Percentiles rank a stretch among this genome's conserved stretches.
These are phyloP conservation scores for Cinnamomum micranthum DNA, from an alignment of 164 flowering plant genomes.

Conservation along the genomic window DNA sequence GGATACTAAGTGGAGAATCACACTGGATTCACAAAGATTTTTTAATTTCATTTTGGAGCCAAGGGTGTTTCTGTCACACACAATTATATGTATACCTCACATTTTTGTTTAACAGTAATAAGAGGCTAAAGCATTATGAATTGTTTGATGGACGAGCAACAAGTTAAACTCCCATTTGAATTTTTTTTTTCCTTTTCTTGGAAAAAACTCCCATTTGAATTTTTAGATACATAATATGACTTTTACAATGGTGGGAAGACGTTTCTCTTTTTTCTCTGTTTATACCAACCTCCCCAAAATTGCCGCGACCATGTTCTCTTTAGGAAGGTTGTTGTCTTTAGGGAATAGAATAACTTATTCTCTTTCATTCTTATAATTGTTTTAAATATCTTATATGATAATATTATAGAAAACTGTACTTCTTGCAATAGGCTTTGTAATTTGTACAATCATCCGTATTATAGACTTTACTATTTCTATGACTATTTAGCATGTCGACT, in stretches of 20 bases:
- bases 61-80: no score
- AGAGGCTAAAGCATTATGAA: not conserved
- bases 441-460: not conserved
- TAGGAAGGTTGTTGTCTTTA: not conserved
- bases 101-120: no score
- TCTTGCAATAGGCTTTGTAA: not conserved
- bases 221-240: not conserved
- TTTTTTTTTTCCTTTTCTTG: no score
- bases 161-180: not conserved
- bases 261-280: not conserved
- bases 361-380: not conserved
- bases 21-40: no score
- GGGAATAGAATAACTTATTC: not conserved
- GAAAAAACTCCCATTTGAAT: no score
- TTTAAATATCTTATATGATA: not conserved
- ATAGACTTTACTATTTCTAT: not conserved
- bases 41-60: no score
- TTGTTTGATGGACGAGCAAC: not conserved
- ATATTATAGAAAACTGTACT: not conserved
- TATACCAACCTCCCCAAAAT: not conserved
- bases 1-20: no score
- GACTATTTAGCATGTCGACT: no score
- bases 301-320: not conserved
- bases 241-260: not conserved
- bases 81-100: no score